phyloP scores from a whole-genome alignment of 495 filamentous ascomycete species.

The Lophiostoma macrostomum region DNA sequence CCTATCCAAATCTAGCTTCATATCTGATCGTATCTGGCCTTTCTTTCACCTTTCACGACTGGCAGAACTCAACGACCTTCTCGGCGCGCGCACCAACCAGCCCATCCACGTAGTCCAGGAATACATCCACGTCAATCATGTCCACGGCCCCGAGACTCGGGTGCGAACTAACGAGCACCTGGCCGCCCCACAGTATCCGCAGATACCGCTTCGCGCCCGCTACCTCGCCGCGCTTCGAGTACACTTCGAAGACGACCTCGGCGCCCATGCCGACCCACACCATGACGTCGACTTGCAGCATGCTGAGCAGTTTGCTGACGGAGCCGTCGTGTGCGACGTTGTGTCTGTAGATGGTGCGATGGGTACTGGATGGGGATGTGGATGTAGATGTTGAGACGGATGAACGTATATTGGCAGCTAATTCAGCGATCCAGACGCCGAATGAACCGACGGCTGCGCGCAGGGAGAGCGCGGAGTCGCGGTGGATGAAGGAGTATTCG shows the following conservation, averaged over 20 bases:
- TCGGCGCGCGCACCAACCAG: constrained; percentile 49
- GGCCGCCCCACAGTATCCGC: constrained; percentile 62
- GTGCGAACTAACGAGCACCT: constrained; percentile 56
- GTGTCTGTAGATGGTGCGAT: constrained; percentile 60
- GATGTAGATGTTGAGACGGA: no score
- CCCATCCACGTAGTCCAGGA: constrained; percentile 63
- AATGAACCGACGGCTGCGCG: constrained; percentile 51
- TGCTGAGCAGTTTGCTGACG: constrained; percentile 55
- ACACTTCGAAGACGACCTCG: constrained; percentile 68
- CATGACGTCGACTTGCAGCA: constrained; percentile 66
- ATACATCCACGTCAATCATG: constrained; percentile 57
- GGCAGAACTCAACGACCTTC: constrained; percentile 23
- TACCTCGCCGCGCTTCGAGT: constrained; percentile 33
- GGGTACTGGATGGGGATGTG: no score
- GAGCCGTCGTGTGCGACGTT: constrained; percentile 71
- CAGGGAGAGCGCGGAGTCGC: constrained; percentile 56
- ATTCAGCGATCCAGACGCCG: constrained; percentile 64
- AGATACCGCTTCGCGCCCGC: constrained; percentile 46
- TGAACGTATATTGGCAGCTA: constrained; percentile 59
- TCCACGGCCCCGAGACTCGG: constrained; percentile 58
- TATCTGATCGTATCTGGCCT: no score
- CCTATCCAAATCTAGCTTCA: no score
- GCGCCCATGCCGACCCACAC: constrained; percentile 73
- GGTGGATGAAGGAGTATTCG: constrained; percentile 68
- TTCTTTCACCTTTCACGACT: no score